phyloP scores from a whole-genome alignment of 169 alveolate genomes.

The Hepatocystis sp. region DNA sequence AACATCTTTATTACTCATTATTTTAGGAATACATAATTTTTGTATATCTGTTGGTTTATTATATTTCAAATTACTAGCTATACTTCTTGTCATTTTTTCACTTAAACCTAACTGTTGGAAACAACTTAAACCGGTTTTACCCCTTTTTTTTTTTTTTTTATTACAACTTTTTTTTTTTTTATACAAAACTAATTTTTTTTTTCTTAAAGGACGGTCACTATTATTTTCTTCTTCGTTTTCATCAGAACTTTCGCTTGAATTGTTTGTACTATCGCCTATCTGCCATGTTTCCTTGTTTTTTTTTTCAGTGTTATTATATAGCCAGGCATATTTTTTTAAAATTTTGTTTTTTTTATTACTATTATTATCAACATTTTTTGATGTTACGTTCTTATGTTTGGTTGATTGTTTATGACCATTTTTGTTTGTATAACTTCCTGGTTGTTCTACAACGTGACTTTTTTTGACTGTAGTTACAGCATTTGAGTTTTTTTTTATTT shows the following conservation, averaged over 20 bases:
- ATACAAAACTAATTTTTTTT: conserved; percentile 47
- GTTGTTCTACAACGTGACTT: too few relatives aligned
- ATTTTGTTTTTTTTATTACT: too few relatives aligned
- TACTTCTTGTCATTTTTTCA: conserved; percentile 79
- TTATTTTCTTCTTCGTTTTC: not conserved
- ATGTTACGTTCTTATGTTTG: too few relatives aligned
- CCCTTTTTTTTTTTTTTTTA: conserved; percentile 56
- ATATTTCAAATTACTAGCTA: conserved; percentile 78
- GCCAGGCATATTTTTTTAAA: conserved; percentile 30
- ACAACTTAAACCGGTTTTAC: conserved; percentile 78
- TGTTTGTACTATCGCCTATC: not conserved
- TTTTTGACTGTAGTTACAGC: too few relatives aligned
- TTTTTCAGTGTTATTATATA: conserved; percentile 5
- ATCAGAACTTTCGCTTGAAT: not conserved
- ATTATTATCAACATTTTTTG: too few relatives aligned
- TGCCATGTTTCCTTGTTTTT: conserved; percentile 1
- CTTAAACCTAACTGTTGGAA: conserved; percentile 84
- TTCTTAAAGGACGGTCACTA: not conserved
- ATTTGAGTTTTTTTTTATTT: too few relatives aligned
- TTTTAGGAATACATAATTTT: conserved; percentile 93
- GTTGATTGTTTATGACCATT: too few relatives aligned
- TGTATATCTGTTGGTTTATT: conserved; percentile 96
- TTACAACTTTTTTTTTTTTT: conserved; percentile 33
- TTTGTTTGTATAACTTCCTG: too few relatives aligned
- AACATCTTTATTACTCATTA: conserved; percentile 92